phyloP scores from a whole-genome alignment of 306 rosid species.

The Cucurbita pepo region DNA sequence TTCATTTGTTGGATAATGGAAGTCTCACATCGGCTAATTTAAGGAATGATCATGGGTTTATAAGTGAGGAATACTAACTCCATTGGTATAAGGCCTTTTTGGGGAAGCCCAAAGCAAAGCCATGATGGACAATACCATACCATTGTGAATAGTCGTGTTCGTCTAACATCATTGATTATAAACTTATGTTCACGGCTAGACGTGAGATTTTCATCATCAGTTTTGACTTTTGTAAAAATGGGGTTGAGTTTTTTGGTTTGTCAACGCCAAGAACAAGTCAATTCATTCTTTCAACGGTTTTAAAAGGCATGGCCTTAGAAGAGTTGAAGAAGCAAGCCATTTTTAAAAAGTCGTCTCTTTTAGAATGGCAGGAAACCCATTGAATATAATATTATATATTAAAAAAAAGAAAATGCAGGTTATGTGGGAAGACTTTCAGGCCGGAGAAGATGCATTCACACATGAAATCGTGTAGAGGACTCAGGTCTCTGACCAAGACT shows the following conservation, averaged over 20 bases:
- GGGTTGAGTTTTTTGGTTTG: background rate
- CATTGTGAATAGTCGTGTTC: too few species aligned
- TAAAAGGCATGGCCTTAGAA: background rate
- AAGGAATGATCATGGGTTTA: too few species aligned
- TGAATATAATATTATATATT: background rate
- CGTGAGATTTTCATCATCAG: too few species aligned
- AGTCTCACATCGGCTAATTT: too few species aligned
- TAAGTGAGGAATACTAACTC: too few species aligned
- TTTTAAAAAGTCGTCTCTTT: background rate
- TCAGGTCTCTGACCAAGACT: conserved; percentile 25
- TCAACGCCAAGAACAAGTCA: background rate
- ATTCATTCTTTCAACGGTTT: background rate
- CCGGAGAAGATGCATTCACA: conserved; percentile 77
- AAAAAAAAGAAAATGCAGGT: conserved; percentile 5
- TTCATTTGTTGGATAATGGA: too few species aligned
- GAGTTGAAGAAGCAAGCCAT: background rate
- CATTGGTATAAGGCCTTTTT: too few species aligned
- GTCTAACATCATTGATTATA: too few species aligned
- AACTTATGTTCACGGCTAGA: too few species aligned
- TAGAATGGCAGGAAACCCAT: background rate
- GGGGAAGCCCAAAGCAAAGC: too few species aligned
- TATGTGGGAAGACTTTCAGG: conserved; percentile 58
- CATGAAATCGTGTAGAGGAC: conserved; percentile 73
- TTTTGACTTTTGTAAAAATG: background rate
- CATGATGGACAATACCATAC: too few species aligned